Base-by-base conservation (phyloP, 495 filamentous ascomycete genomes). In the Penicillium egyptiacum region DNA sequence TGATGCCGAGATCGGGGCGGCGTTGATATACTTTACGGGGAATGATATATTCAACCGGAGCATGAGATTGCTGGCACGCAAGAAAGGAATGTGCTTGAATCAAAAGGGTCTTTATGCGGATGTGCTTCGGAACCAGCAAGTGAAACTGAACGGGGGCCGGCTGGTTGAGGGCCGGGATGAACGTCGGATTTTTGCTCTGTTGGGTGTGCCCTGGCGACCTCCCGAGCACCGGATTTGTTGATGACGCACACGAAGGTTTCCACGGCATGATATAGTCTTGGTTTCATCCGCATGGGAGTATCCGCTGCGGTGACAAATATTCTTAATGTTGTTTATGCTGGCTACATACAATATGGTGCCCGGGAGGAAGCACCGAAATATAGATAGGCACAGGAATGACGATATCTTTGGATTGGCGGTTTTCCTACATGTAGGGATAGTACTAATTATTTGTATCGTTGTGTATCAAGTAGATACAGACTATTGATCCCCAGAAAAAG, bases 21-120 rank as follows among this genome's bases (percentile, higher is more conserved):
- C 94, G 2, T 67, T 97, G 64, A 82, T 98, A 50, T 98, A 98
- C 65, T 98, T 97, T 62, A 97, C 94, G 0, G 94, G 94, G 2
- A 95, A 96, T 63, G 92, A 96, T 65, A 91, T 97, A 48, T 98
- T 98, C 75, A 98, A 98, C 64, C 79, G 93, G 28, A 94, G 89
- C 54, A 82, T 97, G 71, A 72, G 94, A 60, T 71, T 97, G 11
- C 75, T 97, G 46, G 90, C 92, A 23, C 86, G 85, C 30, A 92
- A 84, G 77, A 94, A 91, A 68, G 85, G 86, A 0, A 92, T 96
- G 87, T 75, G 88, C 53, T 64, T 98, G 33, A 97, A 97, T 63
- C 92, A 97, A 67, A 77, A 81, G 19, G 94, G 91, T 2, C 71
- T 98, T 47, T 96, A 86, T 66, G 82, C 78, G 58, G 83, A 94